Percentiles rank a stretch among this genome's conserved stretches.
phyloP scores from a whole-genome alignment of 371 early-diverging fungal genomes.

The Dinochytrium kinnereticum region DNA sequence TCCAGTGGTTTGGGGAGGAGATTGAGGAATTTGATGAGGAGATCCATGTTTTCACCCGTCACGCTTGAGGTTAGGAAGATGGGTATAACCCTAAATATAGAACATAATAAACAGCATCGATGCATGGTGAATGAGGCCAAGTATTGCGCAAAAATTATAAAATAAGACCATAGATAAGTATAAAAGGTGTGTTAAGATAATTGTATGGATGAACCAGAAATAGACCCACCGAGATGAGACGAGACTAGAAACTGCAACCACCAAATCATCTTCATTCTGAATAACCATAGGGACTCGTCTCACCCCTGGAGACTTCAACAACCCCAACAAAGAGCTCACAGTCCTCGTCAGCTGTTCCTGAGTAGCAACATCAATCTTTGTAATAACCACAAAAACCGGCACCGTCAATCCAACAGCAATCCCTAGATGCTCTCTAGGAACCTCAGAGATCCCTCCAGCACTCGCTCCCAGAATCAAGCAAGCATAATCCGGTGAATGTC shows the following conservation, averaged over 20 bases:
- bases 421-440: constrained; percentile 54
- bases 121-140: constrained; percentile 10
- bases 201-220: background rate
- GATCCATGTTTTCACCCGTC: constrained; percentile 57
- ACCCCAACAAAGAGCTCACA: constrained; percentile 41
- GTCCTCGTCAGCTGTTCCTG: constrained; percentile 49
- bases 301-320: constrained; percentile 53
- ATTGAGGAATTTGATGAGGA: constrained; percentile 52
- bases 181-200: too few relatives aligned
- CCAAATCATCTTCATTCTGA: constrained; percentile 53
- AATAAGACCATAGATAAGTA: background rate
- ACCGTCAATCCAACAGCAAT: constrained; percentile 51
- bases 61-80: constrained; percentile 57
- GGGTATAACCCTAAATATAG: constrained; percentile 43
- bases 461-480: constrained; percentile 51
- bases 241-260: constrained; percentile 37
- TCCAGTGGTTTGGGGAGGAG: constrained; percentile 43
- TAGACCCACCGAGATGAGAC: constrained; percentile 29
- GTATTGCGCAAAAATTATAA: background rate
- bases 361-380: constrained; percentile 58
- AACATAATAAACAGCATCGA: too few relatives aligned
- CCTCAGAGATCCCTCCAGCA: constrained; percentile 45
- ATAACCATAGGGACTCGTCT: constrained; percentile 48
- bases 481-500: constrained; percentile 53
- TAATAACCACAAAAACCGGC: constrained; percentile 60